Conservation (phyloP, 2,329 filamentous ascomycete genomes). For the Dendryphion nanum region DNA sequence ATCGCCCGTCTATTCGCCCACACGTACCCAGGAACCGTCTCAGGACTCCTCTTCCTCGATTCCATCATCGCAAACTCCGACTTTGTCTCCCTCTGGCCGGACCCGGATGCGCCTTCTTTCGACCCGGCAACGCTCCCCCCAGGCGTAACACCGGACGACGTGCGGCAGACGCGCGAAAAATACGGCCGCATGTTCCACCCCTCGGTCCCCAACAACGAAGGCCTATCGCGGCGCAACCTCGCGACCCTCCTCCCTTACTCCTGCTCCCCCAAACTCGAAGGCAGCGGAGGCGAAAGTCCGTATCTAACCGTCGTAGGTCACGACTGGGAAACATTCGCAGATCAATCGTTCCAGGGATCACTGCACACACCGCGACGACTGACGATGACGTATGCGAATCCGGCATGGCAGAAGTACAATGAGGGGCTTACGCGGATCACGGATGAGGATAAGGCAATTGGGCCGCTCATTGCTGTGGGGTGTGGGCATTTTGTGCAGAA, state of each 20-base stretch:
- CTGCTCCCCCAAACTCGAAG: constrained; percentile 43
- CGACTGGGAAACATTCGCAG: constrained; percentile 53
- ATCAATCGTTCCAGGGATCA: constrained; percentile 40
- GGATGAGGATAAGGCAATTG: constrained; percentile 38
- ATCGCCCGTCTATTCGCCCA: constrained; percentile 54
- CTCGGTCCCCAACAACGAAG: constrained; percentile 50
- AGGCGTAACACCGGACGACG: constrained; percentile 36
- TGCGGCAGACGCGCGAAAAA: constrained; percentile 35
- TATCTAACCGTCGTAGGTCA: constrained; percentile 54
- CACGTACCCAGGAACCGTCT: constrained; percentile 45
- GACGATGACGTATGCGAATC: constrained; percentile 53
- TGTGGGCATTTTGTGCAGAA: constrained; percentile 58
- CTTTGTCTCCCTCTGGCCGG: constrained; percentile 55
- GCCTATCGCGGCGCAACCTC: constrained; percentile 49
- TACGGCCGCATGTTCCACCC: constrained; percentile 50
- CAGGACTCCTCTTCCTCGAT: constrained; percentile 54
- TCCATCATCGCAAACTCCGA: constrained; percentile 59
- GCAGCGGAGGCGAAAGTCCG: constrained; percentile 36
- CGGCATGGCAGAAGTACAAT: constrained; percentile 56
- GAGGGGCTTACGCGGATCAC: constrained; percentile 50
- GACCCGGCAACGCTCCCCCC: constrained; percentile 41
- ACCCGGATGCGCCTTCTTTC: constrained; percentile 52
- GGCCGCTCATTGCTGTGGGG: constrained; percentile 47
- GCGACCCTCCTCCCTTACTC: constrained; percentile 44
- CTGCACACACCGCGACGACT: constrained; percentile 36